Evolutionary conservation across 169 alveolate genomes (phyloP), one percentile per base, ranked within the genome.

Genomic region (Plasmodium inui): DNA sequence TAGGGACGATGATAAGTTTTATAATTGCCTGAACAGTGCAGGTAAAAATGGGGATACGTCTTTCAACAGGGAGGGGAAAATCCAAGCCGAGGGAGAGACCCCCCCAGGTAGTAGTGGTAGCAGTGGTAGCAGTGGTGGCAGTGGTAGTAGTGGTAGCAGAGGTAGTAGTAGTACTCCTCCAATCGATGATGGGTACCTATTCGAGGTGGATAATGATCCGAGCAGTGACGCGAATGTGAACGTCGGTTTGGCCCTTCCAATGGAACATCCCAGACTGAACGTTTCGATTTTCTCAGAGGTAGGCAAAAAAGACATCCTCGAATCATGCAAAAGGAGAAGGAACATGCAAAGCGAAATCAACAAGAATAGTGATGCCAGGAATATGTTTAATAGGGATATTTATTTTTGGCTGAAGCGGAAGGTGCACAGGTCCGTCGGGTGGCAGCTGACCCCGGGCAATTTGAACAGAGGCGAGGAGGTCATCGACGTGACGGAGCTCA

Each of bases 351-450:
- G 50, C 55, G 94, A 89, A 57, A 89, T 89, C 44, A 89, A 89
- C 53, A 89, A 79, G 82, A 89, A 89, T 79, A 89, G 94, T 79
- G 76, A 89, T 7, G 57, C 34, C 19, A 53, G 44, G 72, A 89
- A 89, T 28, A 22, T 89, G 10, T 89, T 89, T 39, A 89, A 89
- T 37, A 89, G 50, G 80, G 90, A 89, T 89, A 79, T 89, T 8
- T 89, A 79, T 79, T 89, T 89, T 89, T 89, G 94, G 94, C 14
- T 39, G 19, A 89, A 89, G 28, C 84, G 94, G 34, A 89, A 89
- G 82, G 90, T 89, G 67, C 89, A 89, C 44, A 81, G 94, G 50
- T 79, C 94, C 19, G 76, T 89, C 6, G 94, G 57, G 44, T 89
- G 94, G 94, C 28, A 79, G 28, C 61, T 79, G 12, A 67, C 78